A percentile compares a stretch with the other conserved stretches of the same genome.
phyloP scores from a whole-genome alignment of 495 filamentous ascomycete genomes.

The Pyrenula massariospora region DNA sequence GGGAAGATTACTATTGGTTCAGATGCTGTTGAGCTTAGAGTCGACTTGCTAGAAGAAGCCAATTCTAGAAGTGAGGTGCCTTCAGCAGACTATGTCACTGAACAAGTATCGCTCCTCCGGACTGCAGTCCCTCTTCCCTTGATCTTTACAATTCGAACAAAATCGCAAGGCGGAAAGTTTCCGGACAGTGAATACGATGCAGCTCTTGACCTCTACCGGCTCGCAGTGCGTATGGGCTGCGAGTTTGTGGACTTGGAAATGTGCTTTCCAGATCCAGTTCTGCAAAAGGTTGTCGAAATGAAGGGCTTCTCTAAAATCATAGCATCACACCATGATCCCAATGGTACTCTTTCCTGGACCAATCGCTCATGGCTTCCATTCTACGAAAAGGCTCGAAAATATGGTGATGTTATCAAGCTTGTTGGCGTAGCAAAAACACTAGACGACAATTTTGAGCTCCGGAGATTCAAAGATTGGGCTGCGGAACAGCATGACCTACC shows the following conservation, averaged over 20 bases:
- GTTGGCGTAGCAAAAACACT: slow-evolving; percentile 69
- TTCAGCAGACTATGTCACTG: slow-evolving; percentile 60
- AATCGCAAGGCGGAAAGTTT: slow-evolving; percentile 79
- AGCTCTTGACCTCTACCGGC: slow-evolving; percentile 59
- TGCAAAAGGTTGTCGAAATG: slow-evolving; percentile 50
- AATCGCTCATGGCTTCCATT: slow-evolving; percentile 78
- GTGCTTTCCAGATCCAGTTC: slow-evolving; percentile 62
- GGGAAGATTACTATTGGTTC: slow-evolving; percentile 69
- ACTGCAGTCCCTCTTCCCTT: slow-evolving; percentile 67
- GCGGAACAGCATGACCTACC: slow-evolving; percentile 58
- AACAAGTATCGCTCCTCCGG: slow-evolving; percentile 72
- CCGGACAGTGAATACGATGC: slow-evolving; percentile 62
- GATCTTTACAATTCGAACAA: slow-evolving; percentile 86
- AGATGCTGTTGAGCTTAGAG: slow-evolving; percentile 86
- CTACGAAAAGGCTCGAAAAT: slow-evolving; percentile 78
- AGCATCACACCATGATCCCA: slow-evolving; percentile 87
- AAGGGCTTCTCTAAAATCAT: slow-evolving; percentile 75
- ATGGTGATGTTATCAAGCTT: slow-evolving; percentile 89
- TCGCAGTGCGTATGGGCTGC: slow-evolving; percentile 69
- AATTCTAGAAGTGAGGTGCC: slow-evolving; percentile 44
- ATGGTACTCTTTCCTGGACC: slow-evolving; percentile 68
- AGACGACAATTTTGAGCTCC: slow-evolving; percentile 77
- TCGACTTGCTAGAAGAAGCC: slow-evolving; percentile 81
- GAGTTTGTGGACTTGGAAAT: slow-evolving; percentile 95
- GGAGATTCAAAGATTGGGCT: slow-evolving; percentile 71